Base-by-base conservation (phyloP, 768 basidiomycete genomes). In the Phylloporus sp. region DNA sequence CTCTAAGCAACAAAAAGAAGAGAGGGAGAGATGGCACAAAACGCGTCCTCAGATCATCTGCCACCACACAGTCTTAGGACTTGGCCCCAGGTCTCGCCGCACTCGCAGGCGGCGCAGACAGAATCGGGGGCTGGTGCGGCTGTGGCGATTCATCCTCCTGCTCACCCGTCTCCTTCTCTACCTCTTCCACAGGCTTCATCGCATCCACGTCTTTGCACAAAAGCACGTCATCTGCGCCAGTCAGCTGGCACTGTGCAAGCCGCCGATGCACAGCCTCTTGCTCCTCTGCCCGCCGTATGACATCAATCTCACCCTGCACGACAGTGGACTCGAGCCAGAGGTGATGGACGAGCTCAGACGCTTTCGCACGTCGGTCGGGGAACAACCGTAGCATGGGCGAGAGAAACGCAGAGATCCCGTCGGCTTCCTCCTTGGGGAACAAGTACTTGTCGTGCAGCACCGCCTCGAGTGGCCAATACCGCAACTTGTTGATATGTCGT, bases 371-470 rank as follows among this genome's bases (percentile, higher is more conserved):
- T 59, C 88, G 85, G 55, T 95, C 93, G 0, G 95, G 89, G 61
- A 88, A 83, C 18, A 97, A 80, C 26, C 89, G 77, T 9, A 99
- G 77, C 95, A 98, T 97, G 4, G 94, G 94, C 12, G 75, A 76
- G 13, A 95, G 74, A 78, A 97, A 95, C 2, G 81, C 78, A 3
- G 86, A 79, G 54, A 97, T 85, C 34, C 80, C 74, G 38, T 90
- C 88, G 2, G 95, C 91, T 46, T 95, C 93, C 5, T 78, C 71
- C 45, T 81, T 79, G 1, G 91, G 85, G 64, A 99, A 92, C 50
- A 97, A 81, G 72, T 98, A 98, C 73, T 99, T 98, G 77, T 99
- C 95, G 62, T 89, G 85, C 51, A 93, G 70, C 20, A 94, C 91
- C 10, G 82, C 70, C 0, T 82, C 80, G 24, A 95, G 77, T 5